A percentile compares a stretch with the other conserved stretches of the same genome.
These are phyloP conservation scores for Aureobasidium sp. DNA, from an alignment of 2,329 filamentous ascomycete genomes.

Conservation along the genomic window DNA sequence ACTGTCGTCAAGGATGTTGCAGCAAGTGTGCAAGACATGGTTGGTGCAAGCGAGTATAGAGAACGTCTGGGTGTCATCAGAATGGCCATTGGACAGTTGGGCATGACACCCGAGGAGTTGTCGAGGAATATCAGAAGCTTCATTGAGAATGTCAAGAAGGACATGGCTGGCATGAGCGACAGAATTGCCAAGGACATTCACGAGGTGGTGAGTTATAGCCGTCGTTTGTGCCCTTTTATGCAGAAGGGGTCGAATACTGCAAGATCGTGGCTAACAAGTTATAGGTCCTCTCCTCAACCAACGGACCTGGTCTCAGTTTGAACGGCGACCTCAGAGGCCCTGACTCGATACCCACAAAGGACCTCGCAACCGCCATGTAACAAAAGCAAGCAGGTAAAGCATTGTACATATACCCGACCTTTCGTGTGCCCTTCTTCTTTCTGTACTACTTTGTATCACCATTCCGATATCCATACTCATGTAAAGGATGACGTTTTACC, in stretches of 20 bases:
- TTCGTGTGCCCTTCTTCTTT: not conserved
- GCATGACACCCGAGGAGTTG: constrained; percentile 79
- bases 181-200: constrained; percentile 63
- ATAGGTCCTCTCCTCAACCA: constrained; percentile 73
- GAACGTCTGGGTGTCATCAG: constrained; percentile 77
- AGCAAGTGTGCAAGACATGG: constrained; percentile 67
- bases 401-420: constrained; percentile 11
- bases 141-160: constrained; percentile 66
- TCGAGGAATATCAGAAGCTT: constrained; percentile 74
- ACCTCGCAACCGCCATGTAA: constrained; percentile 19
- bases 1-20: constrained; percentile 79
- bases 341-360: constrained; percentile 41
- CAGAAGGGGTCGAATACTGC: not conserved
- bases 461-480: not conserved
- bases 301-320: constrained; percentile 78
- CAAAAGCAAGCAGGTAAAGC: not conserved
- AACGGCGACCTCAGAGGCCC: constrained; percentile 66
- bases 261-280: not conserved
- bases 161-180: constrained; percentile 58
- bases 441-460: not conserved
- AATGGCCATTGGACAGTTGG: constrained; percentile 84
- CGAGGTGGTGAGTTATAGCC: constrained; percentile 46
- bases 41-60: constrained; percentile 77
- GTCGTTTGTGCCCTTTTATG: constrained; percentile 30
- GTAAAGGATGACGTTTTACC: not conserved